These are phyloP conservation scores for Leishmania mexicana DNA, from an alignment of 208 protist genomes.

Conservation along the genomic window DNA sequence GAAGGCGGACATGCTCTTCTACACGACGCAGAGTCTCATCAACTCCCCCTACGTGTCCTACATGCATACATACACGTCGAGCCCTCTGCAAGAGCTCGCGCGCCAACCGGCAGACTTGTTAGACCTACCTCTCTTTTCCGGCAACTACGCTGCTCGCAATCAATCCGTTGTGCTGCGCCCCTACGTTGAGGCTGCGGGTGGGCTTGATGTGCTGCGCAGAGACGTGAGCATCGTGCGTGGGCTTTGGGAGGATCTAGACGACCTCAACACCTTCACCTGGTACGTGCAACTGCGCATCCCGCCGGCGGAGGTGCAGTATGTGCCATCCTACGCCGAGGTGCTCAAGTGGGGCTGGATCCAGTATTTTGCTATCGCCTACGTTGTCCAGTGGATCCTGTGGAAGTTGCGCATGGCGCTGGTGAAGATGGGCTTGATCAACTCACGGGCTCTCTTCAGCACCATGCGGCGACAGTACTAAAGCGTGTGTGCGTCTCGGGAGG, in stretches of 20 bases:
- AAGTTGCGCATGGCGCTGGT: conserved; percentile 65
- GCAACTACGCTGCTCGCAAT: conserved; percentile 57
- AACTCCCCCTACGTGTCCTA: conserved; percentile 58
- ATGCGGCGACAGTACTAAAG: conserved; percentile 21
- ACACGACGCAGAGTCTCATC: conserved; percentile 54
- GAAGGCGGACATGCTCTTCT: conserved; percentile 67
- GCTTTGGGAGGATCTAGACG: conserved; percentile 65
- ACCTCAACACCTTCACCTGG: conserved; percentile 73
- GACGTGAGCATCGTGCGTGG: conserved; percentile 24
- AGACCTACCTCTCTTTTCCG: conserved; percentile 56
- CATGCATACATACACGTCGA: conserved; percentile 47
- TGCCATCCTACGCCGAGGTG: conserved; percentile 62
- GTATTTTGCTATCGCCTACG: conserved; percentile 78
- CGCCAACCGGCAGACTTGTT: conserved; percentile 49
- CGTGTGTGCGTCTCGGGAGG: neutral
- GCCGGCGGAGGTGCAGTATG: conserved; percentile 52
- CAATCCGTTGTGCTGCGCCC: conserved; percentile 51
- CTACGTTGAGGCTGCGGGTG: conserved; percentile 42
- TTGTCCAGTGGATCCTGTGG: conserved; percentile 79
- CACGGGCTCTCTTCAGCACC: conserved; percentile 54
- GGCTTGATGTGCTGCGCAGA: conserved; percentile 45
- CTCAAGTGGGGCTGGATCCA: conserved; percentile 89
- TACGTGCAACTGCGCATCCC: conserved; percentile 60
- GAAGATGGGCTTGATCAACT: conserved; percentile 52
- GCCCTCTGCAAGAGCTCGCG: conserved; percentile 45